Percentiles rank a stretch among this genome's conserved stretches.
phyloP scores from a whole-genome alignment of 2,329 filamentous ascomycete species.

The Arthrinium puccinioides region DNA sequence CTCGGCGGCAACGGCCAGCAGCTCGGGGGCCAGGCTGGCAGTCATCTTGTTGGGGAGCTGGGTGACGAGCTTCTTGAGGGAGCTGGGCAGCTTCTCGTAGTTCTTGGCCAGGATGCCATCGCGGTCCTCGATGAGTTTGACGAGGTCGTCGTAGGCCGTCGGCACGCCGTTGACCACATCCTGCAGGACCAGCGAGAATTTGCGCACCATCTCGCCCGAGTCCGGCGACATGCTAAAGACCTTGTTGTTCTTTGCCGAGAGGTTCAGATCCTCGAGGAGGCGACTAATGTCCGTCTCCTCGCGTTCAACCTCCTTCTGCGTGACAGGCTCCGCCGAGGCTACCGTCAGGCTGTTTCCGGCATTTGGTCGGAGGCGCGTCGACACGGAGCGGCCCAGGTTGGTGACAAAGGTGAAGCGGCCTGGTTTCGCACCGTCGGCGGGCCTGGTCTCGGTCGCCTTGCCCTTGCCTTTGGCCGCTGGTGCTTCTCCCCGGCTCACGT shows the following conservation, averaged over 20 bases:
- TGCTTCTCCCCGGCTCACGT: slow-evolving; percentile 16
- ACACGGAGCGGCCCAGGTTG: slow-evolving; percentile 19
- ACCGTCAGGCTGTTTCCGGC: slow-evolving; percentile 19
- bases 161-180: slow-evolving; percentile 89
- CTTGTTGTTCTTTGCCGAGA: slow-evolving; percentile 75
- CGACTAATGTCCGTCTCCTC: slow-evolving; percentile 68
- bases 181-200: slow-evolving; percentile 86
- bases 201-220: slow-evolving; percentile 70
- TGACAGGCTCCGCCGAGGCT: slow-evolving; percentile 9
- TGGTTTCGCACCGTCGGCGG: slow-evolving; percentile 25
- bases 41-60: slow-evolving; percentile 78
- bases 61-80: slow-evolving; percentile 80
- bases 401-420: slow-evolving; percentile 34
- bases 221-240: slow-evolving; percentile 80
- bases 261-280: slow-evolving; percentile 77
- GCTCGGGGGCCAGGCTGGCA: slow-evolving; percentile 66
- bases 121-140: slow-evolving; percentile 50
- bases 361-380: slow-evolving; percentile 16
- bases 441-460: slow-evolving; percentile 17
- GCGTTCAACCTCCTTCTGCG: slow-evolving; percentile 34
- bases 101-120: slow-evolving; percentile 52
- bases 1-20: slow-evolving; percentile 72
- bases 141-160: slow-evolving; percentile 88
- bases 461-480: slow-evolving; percentile 14
- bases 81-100: slow-evolving; percentile 64